Evolutionary conservation across 2,329 filamentous ascomycete genomes (phyloP), one percentile per base, ranked within the genome.

Genomic region (Neonectria punicea): DNA sequence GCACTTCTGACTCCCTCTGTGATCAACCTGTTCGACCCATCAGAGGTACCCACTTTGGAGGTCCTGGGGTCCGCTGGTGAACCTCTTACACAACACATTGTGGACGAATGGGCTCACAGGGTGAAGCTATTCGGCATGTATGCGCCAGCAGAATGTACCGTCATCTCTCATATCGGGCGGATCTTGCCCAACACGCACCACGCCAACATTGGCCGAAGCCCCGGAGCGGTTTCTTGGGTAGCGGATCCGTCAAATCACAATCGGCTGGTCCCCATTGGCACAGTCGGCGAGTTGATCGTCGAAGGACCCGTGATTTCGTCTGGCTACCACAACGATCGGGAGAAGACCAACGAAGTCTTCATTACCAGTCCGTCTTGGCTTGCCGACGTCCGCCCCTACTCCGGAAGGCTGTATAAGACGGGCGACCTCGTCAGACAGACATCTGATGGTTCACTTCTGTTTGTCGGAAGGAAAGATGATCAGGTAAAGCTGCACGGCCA

Each of bases 361-460:
- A 46, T 57, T 3, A 22, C 36, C 8, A 46, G 25, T 46, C 53
- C 53, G 20, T 4, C 36, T 25, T 57, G 53, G 53, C 53, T 57
- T 46, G 10, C 20, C 4, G 18, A 57, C 4, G 25, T 44, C 11
- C 36, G 36, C 8, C n/a, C 36, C 53, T 2, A 77, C 14, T 66
- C 61, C 20, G 78, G 78, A 1, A 74, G 81, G 9, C 65, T 87
- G 10, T 87, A 87, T 67, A 83, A 82, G 61, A 86, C 85, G 0
- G 85, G 85, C 9, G 85, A 87, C 67, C 78, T 87, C 1, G 85
- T 82, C 5, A 78, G 76, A 44, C 83, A 86, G 58, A 76, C 11
- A 82, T 58, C 18, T 3, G 67, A 69, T 36, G 67, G 67, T 5
- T 53, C 57, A 14, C 41, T 69, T 6, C 55, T 61, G 7, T 69